Percentiles rank a stretch among this genome's conserved stretches.
These are phyloP conservation scores for Karstenula rhodostoma DNA, from an alignment of 2,329 filamentous ascomycete genomes.

Conservation along the genomic window DNA sequence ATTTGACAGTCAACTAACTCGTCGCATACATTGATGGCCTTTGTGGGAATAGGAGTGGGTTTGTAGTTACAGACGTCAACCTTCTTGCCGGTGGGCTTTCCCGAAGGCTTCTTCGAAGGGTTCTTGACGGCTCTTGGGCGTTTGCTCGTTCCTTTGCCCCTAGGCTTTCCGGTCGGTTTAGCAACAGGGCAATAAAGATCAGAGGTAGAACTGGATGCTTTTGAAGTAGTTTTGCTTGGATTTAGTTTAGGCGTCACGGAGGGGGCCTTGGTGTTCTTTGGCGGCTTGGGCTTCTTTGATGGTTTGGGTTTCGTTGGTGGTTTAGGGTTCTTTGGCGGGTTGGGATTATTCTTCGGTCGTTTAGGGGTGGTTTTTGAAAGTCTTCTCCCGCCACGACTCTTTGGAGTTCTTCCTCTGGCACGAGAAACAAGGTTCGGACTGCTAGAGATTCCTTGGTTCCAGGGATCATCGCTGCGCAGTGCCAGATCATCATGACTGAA, in stretches of 20 bases:
- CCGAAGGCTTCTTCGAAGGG: background rate
- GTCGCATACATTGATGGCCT: slow-evolving; percentile 5
- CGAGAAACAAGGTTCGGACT: background rate
- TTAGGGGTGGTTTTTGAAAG: too few relatives aligned
- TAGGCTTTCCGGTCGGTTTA: background rate
- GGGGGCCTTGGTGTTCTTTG: background rate
- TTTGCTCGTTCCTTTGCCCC: background rate
- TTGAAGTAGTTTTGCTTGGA: background rate
- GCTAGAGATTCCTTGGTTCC: background rate
- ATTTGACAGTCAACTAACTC: background rate
- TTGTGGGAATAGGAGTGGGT: slow-evolving; percentile 2
- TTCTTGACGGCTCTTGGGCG: background rate
- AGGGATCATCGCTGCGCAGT: background rate
- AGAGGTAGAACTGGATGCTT: background rate
- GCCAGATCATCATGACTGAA: background rate
- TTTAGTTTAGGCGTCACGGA: background rate
- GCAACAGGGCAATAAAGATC: slow-evolving; percentile 1
- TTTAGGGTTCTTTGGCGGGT: too few relatives aligned
- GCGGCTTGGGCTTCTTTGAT: background rate
- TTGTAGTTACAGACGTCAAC: background rate
- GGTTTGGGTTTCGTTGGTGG: too few relatives aligned
- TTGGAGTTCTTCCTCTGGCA: background rate
- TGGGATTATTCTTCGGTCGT: slow-evolving; percentile 1
- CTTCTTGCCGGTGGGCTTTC: background rate
- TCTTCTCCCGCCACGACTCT: too few relatives aligned